Evolutionary conservation across 2,329 filamentous ascomycete genomes (phyloP).

Genomic region (Paraconiothyrium brasiliense): DNA sequence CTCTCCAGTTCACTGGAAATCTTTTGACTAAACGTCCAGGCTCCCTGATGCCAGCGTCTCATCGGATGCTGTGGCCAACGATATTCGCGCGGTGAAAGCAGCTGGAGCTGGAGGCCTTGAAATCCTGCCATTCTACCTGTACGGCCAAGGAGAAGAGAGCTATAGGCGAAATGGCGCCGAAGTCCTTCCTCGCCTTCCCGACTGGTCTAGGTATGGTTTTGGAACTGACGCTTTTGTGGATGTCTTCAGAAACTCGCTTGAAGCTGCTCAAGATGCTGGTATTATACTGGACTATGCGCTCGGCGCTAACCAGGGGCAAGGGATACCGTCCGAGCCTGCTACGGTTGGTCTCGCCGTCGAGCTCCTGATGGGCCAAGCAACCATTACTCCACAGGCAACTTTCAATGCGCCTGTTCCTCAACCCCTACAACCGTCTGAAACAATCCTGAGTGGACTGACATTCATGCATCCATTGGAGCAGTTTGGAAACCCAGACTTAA

Average conservation of each 20-base stretch:
- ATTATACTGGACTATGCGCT: constrained; percentile 58
- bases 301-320: constrained; percentile 59
- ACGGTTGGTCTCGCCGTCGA: constrained; percentile 27
- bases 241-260: constrained; percentile 37
- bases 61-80: constrained; percentile 17
- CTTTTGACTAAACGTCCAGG: constrained; percentile 16
- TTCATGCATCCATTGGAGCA: constrained; percentile 30
- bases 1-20: background rate
- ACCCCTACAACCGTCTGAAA: constrained; percentile 16
- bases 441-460: constrained; percentile 5
- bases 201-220: constrained; percentile 54
- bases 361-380: constrained; percentile 25
- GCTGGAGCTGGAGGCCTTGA: constrained; percentile 33
- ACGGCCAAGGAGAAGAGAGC: constrained; percentile 21
- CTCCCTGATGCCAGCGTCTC: constrained; percentile 33
- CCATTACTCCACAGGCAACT: constrained; percentile 15
- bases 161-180: background rate
- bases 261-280: constrained; percentile 47
- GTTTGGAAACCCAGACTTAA: constrained; percentile 26
- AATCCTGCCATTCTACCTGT: constrained; percentile 32
- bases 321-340: constrained; percentile 51
- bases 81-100: constrained; percentile 19
- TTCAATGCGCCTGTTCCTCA: constrained; percentile 23
- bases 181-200: constrained; percentile 23
- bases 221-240: constrained; percentile 48